Evolutionary conservation across 208 protist species (phyloP).

Genomic region (Crithidia expoeki): DNA sequence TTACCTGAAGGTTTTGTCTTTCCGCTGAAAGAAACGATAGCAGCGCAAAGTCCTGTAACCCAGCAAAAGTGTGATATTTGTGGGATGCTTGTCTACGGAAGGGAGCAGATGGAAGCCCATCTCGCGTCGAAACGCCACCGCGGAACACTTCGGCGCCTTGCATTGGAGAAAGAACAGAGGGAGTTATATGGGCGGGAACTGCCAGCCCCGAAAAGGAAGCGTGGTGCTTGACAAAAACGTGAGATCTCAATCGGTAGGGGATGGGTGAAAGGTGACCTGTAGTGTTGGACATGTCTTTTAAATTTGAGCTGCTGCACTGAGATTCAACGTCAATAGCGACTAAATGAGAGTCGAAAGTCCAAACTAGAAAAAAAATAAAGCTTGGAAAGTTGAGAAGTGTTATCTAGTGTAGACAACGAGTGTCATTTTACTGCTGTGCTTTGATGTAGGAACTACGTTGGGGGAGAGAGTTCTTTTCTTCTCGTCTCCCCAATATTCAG

Average conservation of each 20-base stretch:
- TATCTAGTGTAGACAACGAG: too few relatives aligned
- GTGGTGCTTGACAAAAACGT: background rate
- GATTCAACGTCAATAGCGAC: too few relatives aligned
- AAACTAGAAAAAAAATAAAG: too few relatives aligned
- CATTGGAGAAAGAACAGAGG: slow-evolving; percentile 52
- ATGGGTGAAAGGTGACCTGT: too few relatives aligned
- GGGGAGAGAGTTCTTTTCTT: too few relatives aligned
- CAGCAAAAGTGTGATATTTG: slow-evolving; percentile 68
- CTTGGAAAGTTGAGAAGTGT: too few relatives aligned
- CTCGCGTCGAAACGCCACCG: slow-evolving; percentile 71
- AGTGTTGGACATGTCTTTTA: too few relatives aligned
- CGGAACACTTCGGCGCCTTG: slow-evolving; percentile 47
- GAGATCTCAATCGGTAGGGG: background rate
- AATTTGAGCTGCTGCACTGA: too few relatives aligned
- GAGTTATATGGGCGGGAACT: slow-evolving; percentile 67
- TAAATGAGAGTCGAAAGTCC: too few relatives aligned
- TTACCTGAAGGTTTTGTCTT: background rate
- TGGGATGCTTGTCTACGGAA: slow-evolving; percentile 55
- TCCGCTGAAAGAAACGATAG: slow-evolving; percentile 14
- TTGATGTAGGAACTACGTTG: too few relatives aligned
- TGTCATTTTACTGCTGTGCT: too few relatives aligned
- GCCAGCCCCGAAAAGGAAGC: slow-evolving; percentile 52
- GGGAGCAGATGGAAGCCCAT: slow-evolving; percentile 55
- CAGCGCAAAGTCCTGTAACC: slow-evolving; percentile 28
- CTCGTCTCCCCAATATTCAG: too few relatives aligned